A percentile compares a stretch with the other conserved stretches of the same genome.
Conservation (phyloP, 2,329 filamentous ascomycete species). For the Sphaerulina vaccinii region DNA sequence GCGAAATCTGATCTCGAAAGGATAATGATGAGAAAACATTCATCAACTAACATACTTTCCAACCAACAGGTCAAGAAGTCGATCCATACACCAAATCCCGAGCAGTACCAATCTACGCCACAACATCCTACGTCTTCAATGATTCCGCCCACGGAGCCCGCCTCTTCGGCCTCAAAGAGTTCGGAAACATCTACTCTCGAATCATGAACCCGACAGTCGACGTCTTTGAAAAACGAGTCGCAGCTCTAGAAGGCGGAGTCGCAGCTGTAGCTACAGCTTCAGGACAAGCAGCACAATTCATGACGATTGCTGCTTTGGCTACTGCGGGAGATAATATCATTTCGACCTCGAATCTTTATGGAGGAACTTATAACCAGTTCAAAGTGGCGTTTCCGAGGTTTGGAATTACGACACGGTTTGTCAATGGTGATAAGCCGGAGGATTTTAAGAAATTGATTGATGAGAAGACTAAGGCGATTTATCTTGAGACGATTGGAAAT, state of each 20-base stretch:
- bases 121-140: slow-evolving; percentile 89
- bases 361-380: slow-evolving; percentile 95
- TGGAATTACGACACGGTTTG: slow-evolving; percentile 84
- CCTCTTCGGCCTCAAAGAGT: slow-evolving; percentile 94
- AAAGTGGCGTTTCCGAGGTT: slow-evolving; percentile 87
- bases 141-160: slow-evolving; percentile 93
- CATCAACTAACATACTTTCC: slow-evolving; percentile 7
- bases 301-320: slow-evolving; percentile 80
- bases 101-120: slow-evolving; percentile 94
- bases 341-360: slow-evolving; percentile 85
- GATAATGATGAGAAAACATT: not conserved
- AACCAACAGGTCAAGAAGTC: slow-evolving; percentile 64
- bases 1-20: slow-evolving; percentile 1
- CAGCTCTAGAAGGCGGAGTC: slow-evolving; percentile 89
- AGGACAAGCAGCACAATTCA: slow-evolving; percentile 89
- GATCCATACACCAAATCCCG: slow-evolving; percentile 81
- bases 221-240: slow-evolving; percentile 93
- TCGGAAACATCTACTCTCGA: slow-evolving; percentile 96
- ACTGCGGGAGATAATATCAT: slow-evolving; percentile 90
- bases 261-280: slow-evolving; percentile 82
- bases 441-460: slow-evolving; percentile 83
- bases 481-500: slow-evolving; percentile 90
- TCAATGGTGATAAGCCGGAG: slow-evolving; percentile 74
- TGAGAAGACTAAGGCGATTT: slow-evolving; percentile 89
- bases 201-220: slow-evolving; percentile 96